phyloP scores from a whole-genome alignment of 2,329 filamentous ascomycete genomes.

The Arthrinium puccinioides region DNA sequence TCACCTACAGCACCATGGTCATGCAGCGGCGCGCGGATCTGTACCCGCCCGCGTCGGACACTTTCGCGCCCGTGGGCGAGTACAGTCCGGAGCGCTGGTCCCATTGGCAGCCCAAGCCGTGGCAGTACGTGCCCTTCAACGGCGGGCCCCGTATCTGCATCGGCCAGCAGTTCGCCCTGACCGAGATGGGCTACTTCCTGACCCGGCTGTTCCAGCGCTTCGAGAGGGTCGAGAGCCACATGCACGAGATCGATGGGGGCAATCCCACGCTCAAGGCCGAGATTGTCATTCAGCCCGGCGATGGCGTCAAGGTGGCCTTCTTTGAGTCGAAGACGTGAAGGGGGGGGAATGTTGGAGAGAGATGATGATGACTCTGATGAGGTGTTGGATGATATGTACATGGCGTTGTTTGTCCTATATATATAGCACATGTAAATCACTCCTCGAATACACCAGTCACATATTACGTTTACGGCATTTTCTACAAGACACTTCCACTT shows the following conservation, averaged over 20 bases:
- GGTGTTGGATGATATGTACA: no score
- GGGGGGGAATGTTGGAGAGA: neutral
- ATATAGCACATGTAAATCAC: no score
- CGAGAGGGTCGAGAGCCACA: constrained; percentile 51
- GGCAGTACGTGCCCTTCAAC: constrained; percentile 59
- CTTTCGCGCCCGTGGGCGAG: constrained; percentile 35
- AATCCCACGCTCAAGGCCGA: constrained; percentile 48
- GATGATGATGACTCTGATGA: neutral
- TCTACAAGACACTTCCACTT: no score
- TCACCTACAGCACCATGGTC: constrained; percentile 60
- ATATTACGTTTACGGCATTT: no score
- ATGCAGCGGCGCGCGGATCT: constrained; percentile 66
- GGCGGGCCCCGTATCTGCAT: constrained; percentile 39
- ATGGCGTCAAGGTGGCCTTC: constrained; percentile 52
- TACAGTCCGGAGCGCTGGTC: constrained; percentile 65
- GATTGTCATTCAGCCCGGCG: constrained; percentile 51
- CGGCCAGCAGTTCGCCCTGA: constrained; percentile 75
- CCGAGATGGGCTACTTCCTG: constrained; percentile 68
- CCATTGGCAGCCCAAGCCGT: constrained; percentile 54
- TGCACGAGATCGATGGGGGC: constrained; percentile 47
- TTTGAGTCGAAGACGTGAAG: constrained; percentile 33
- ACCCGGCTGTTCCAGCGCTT: constrained; percentile 68
- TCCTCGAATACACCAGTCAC: no score
- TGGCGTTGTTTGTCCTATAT: no score
- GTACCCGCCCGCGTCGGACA: constrained; percentile 44